These are phyloP conservation scores for Pichia exigua DNA, from an alignment of 805 yeast genomes.

Conservation along the genomic window DNA sequence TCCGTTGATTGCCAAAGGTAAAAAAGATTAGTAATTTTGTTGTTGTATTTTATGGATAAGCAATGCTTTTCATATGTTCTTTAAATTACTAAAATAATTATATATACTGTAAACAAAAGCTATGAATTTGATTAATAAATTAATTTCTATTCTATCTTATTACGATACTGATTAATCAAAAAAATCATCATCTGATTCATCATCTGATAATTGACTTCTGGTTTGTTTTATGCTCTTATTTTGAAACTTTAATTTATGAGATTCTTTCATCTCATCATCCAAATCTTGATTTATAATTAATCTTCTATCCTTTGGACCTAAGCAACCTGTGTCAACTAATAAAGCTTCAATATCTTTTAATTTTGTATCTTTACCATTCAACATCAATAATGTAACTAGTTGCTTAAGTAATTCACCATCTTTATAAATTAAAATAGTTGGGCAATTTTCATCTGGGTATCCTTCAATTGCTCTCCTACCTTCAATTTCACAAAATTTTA, in stretches of 20 bases:
- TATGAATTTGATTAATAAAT: too few species aligned
- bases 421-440: slow-evolving; percentile 78
- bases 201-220: slow-evolving; percentile 28
- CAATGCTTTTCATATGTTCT: background rate
- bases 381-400: slow-evolving; percentile 64
- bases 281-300: slow-evolving; percentile 47
- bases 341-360: slow-evolving; percentile 65
- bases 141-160: too few species aligned
- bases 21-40: too few species aligned
- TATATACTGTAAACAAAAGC: background rate
- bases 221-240: slow-evolving; percentile 46
- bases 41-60: too few species aligned
- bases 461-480: slow-evolving; percentile 86
- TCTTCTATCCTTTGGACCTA: slow-evolving; percentile 60
- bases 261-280: slow-evolving; percentile 51
- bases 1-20: too few species aligned
- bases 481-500: slow-evolving; percentile 89
- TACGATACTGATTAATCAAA: slow-evolving; percentile 31
- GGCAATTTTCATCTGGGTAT: slow-evolving; percentile 86
- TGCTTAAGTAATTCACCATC: slow-evolving; percentile 76
- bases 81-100: too few species aligned
- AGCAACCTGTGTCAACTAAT: slow-evolving; percentile 59
- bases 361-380: slow-evolving; percentile 79
- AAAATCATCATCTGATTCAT: slow-evolving; percentile 38
- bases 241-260: slow-evolving; percentile 44